A percentile compares a stretch with the other conserved stretches of the same genome.
These are phyloP conservation scores for Lolium perenne DNA, from an alignment of 176 grass and related monocot species.

Conservation along the genomic window DNA sequence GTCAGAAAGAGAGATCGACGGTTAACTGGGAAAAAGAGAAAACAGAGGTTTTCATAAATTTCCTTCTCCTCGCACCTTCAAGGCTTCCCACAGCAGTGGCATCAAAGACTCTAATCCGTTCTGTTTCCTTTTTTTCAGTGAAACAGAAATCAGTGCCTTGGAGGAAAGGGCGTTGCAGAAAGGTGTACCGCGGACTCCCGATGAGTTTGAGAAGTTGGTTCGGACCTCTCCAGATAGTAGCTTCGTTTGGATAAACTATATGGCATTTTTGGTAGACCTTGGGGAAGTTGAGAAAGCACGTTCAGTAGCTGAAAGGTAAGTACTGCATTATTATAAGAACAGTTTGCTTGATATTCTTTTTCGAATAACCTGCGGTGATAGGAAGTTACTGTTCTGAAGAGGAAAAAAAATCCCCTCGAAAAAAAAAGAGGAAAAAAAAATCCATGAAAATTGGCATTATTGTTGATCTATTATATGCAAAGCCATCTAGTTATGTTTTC, in stretches of 20 bases:
- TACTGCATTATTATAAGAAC: not conserved
- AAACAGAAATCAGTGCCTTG: constrained; percentile 83
- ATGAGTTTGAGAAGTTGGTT: constrained; percentile 92
- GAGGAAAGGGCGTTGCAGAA: constrained; percentile 80
- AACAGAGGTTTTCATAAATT: constrained; percentile 66
- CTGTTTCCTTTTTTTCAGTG: constrained; percentile 45
- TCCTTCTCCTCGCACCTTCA: constrained; percentile 19
- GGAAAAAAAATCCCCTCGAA: no score
- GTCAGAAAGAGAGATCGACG: constrained; percentile 61
- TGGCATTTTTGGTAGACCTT: constrained; percentile 75
- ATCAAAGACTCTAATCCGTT: not conserved
- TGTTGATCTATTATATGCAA: not conserved
- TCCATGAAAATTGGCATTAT: not conserved
- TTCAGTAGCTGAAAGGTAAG: constrained; percentile 79
- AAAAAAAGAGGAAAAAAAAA: no score
- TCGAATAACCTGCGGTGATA: not conserved
- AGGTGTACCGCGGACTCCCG: constrained; percentile 67
- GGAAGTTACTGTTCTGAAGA: not conserved
- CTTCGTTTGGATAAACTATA: constrained; percentile 96
- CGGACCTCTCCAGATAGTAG: constrained; percentile 87
- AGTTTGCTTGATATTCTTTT: constrained; percentile 3
- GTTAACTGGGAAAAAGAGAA: constrained; percentile 66
- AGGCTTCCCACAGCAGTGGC: not conserved
- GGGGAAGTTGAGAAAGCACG: constrained; percentile 87
- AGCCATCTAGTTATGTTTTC: not conserved